Base-by-base conservation (phyloP, 331 rosid genomes). In the Pyracantha coccinea region DNA sequence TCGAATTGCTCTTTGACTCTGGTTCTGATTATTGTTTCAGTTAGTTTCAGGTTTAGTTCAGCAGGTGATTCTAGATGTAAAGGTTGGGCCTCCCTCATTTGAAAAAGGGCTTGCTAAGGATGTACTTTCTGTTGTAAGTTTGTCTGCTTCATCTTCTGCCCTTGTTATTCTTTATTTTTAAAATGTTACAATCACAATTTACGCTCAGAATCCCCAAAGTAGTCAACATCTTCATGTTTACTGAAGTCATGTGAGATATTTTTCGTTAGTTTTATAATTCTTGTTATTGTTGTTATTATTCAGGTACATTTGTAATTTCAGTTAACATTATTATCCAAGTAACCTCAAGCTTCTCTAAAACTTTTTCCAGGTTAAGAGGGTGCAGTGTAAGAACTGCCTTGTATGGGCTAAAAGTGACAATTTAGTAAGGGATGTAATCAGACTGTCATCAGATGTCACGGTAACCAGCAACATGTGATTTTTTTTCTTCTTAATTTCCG, bases 391-490 rank as follows among this genome's bases (percentile, higher is more conserved):
- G 76, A 93, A 93, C 76, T 93, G 97, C 83, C 66, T 93, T 10
- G 64, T 91, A 61, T 93, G 98, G 98, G 91, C 96, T 47, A 93
- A 93, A 85, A 93, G 91, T 41, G 97, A 93, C 83, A 91, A 44
- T 76, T 76, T 93, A 78, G 96, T 77, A 7, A 91, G 97, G 81
- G 98, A 91, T 55, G 84, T 89, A 20, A 88, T 93, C 80, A 84
- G 79, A 77, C 78, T 87, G 50, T 85, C 98, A 32, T 71, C 92
- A 66, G 86, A 91, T 76, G 73, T 85, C 68, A 77, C 73, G 72
- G 97, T 93, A 80, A 85, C 79, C 31, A 58, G 74, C 57, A 75
- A 59, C 25, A 38, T 23, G 68, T 29, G 44, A 29, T 47, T 71
- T 45, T 35, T 1, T 4, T 1, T 16, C 58, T 33, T 16, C 57